Evolutionary conservation across 768 basidiomycete species (phyloP).

Genomic region (Leccinum subtestaceum): DNA sequence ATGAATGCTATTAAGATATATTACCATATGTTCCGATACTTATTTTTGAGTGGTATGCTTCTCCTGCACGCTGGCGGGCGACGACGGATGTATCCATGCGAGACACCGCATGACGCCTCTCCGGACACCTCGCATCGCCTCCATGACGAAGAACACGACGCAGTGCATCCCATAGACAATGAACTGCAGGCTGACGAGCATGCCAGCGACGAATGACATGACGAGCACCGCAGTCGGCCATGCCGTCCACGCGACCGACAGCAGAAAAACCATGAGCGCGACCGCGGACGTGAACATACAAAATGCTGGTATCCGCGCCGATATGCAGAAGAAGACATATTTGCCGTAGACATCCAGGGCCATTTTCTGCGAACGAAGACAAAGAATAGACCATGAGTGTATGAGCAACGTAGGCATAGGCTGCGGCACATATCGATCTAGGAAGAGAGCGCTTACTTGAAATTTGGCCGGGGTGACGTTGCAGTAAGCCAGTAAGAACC

Average conservation of each 20-base stretch:
- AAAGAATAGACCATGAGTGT: neutral
- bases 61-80: slow-evolving; percentile 8
- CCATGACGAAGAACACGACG: slow-evolving; percentile 10
- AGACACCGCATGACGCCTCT: slow-evolving; percentile 15
- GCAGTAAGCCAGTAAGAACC: slow-evolving; percentile 64
- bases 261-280: slow-evolving; percentile 60
- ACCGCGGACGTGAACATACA: slow-evolving; percentile 56
- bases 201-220: slow-evolving; percentile 54
- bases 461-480: slow-evolving; percentile 52
- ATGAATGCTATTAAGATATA: neutral
- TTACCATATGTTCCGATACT: neutral
- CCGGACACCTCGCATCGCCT: slow-evolving; percentile 5
- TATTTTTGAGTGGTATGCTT: slow-evolving; percentile 4
- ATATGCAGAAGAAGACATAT: slow-evolving; percentile 69
- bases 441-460: slow-evolving; percentile 39
- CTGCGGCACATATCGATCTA: neutral
- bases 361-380: slow-evolving; percentile 16
- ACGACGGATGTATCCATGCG: slow-evolving; percentile 10
- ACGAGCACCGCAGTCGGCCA: slow-evolving; percentile 64
- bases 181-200: slow-evolving; percentile 64
- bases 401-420: neutral
- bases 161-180: slow-evolving; percentile 51
- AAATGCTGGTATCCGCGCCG: slow-evolving; percentile 59
- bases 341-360: slow-evolving; percentile 54
- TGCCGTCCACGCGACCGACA: slow-evolving; percentile 57